A percentile compares a stretch with the other conserved stretches of the same genome.
These are phyloP conservation scores for Zasmidium cellare DNA, from an alignment of 2,329 filamentous ascomycete genomes.

Conservation along the genomic window DNA sequence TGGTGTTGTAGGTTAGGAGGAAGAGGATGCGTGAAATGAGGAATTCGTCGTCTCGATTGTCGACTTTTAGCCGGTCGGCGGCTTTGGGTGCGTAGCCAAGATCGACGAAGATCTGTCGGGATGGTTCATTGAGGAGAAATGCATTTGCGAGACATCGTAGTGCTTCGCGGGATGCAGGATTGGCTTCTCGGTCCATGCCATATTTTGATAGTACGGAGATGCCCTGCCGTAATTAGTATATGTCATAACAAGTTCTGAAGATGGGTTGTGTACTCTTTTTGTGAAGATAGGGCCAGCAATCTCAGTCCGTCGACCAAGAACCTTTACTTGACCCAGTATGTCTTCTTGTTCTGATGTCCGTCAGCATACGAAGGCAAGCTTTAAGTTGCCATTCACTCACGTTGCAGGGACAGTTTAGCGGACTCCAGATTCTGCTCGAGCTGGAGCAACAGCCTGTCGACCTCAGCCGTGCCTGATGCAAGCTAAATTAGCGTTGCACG, in stretches of 20 bases:
- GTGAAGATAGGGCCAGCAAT: constrained; percentile 83
- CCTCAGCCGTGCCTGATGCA: constrained; percentile 22
- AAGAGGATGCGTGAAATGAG: constrained; percentile 76
- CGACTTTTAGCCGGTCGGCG: constrained; percentile 68
- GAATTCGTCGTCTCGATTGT: constrained; percentile 82
- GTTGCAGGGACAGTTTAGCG: constrained; percentile 29
- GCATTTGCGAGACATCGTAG: constrained; percentile 84
- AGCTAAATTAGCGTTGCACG: constrained; percentile 8
- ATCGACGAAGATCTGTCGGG: constrained; percentile 72
- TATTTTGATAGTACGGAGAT: constrained; percentile 71
- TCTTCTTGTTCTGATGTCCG: constrained; percentile 59
- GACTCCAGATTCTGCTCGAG: constrained; percentile 30
- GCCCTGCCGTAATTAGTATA: constrained; percentile 55
- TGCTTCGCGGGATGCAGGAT: constrained; percentile 68
- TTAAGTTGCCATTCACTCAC: constrained; percentile 15
- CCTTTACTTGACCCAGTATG: constrained; percentile 66
- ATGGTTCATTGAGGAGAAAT: constrained; percentile 66
- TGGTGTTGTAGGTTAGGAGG: constrained; percentile 74
- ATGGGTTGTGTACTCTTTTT: constrained; percentile 57
- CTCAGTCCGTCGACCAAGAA: constrained; percentile 70
- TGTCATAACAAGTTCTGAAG: constrained; percentile 14
- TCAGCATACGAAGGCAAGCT: constrained; percentile 11
- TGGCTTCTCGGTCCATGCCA: constrained; percentile 67
- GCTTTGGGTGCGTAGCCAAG: constrained; percentile 66
- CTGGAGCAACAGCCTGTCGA: constrained; percentile 30